These are phyloP conservation scores for Debaryomyces coudertii DNA, from an alignment of 1,139 yeast genomes.

Conservation along the genomic window DNA sequence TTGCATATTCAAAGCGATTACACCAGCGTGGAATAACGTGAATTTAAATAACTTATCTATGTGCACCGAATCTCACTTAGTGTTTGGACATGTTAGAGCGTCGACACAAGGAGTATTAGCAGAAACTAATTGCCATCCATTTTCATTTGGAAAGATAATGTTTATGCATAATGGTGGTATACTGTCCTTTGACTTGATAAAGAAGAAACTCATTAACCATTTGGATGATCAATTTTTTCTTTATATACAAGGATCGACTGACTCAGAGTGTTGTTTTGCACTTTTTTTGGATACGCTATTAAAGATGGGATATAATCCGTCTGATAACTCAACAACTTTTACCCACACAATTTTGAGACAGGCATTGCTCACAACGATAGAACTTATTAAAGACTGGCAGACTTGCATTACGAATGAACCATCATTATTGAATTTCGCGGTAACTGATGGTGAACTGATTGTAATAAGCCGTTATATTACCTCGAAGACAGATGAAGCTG, in stretches of 20 bases:
- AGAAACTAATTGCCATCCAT: slow-evolving; percentile 96
- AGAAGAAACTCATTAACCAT: slow-evolving; percentile 70
- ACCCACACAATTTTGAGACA: slow-evolving; percentile 63
- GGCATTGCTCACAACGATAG: slow-evolving; percentile 76
- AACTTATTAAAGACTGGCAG: slow-evolving; percentile 70
- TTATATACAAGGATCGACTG: slow-evolving; percentile 88
- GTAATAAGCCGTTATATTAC: slow-evolving; percentile 89
- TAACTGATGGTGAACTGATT: slow-evolving; percentile 89
- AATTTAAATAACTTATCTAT: slow-evolving; percentile 83
- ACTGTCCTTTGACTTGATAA: slow-evolving; percentile 70
- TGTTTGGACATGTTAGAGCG: slow-evolving; percentile 95
- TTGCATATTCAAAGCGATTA: slow-evolving; percentile 81
- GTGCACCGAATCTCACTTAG: slow-evolving; percentile 80
- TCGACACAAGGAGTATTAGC: slow-evolving; percentile 92
- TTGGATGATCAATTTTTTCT: slow-evolving; percentile 80
- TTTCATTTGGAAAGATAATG: slow-evolving; percentile 82
- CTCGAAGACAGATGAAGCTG: slow-evolving; percentile 91
- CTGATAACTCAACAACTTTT: slow-evolving; percentile 29
- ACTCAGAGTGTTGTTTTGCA: slow-evolving; percentile 94
- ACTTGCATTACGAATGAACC: slow-evolving; percentile 61
- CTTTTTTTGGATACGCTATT: slow-evolving; percentile 76
- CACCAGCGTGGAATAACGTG: slow-evolving; percentile 97
- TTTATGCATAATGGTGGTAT: slow-evolving; percentile 98
- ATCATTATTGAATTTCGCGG: slow-evolving; percentile 87
- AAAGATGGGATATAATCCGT: slow-evolving; percentile 76